Percentiles rank a stretch among this genome's conserved stretches.
phyloP scores from a whole-genome alignment of 2,329 filamentous ascomycete species.

The Macrophomina pseudophaseolina region DNA sequence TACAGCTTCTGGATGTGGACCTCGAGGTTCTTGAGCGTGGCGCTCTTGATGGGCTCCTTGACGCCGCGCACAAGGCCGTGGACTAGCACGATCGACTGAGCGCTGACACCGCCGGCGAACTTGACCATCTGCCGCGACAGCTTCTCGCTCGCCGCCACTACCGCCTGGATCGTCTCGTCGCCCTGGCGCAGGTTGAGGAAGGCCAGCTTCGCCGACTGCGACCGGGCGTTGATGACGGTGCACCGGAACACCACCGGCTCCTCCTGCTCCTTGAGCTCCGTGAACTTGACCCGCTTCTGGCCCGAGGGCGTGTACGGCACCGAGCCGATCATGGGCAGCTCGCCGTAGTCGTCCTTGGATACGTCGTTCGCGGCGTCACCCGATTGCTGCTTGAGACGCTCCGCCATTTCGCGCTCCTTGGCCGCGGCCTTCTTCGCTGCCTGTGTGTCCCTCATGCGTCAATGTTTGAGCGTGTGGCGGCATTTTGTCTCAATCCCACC shows the following conservation, averaged over 20 bases:
- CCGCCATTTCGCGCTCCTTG: constrained; percentile 57
- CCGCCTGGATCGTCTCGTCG: constrained; percentile 80
- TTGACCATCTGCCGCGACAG: constrained; percentile 92
- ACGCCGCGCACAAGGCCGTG: constrained; percentile 83
- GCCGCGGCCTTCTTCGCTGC: constrained; percentile 49
- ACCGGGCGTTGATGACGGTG: constrained; percentile 84
- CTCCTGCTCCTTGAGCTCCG: constrained; percentile 41
- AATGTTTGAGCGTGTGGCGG: constrained; percentile 14
- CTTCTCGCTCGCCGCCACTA: constrained; percentile 67
- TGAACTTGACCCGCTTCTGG: constrained; percentile 64
- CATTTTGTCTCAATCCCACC: constrained; percentile 29
- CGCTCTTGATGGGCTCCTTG: constrained; percentile 85
- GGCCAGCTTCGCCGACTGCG: constrained; percentile 88
- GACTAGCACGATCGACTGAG: constrained; percentile 82
- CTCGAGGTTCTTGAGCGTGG: constrained; percentile 78
- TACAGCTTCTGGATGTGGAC: constrained; percentile 88
- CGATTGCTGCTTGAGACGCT: constrained; percentile 60
- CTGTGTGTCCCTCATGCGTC: constrained; percentile 31
- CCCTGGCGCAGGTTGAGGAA: constrained; percentile 84
- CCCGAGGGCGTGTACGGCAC: constrained; percentile 57
- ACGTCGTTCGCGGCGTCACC: constrained; percentile 69
- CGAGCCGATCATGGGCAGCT: constrained; percentile 64
- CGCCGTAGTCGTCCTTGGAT: constrained; percentile 80
- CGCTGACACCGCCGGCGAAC: constrained; percentile 75
- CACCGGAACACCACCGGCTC: constrained; percentile 72